Conservation (phyloP, 352 stramenopile genomes). For the Pythium vanterpoolii region DNA sequence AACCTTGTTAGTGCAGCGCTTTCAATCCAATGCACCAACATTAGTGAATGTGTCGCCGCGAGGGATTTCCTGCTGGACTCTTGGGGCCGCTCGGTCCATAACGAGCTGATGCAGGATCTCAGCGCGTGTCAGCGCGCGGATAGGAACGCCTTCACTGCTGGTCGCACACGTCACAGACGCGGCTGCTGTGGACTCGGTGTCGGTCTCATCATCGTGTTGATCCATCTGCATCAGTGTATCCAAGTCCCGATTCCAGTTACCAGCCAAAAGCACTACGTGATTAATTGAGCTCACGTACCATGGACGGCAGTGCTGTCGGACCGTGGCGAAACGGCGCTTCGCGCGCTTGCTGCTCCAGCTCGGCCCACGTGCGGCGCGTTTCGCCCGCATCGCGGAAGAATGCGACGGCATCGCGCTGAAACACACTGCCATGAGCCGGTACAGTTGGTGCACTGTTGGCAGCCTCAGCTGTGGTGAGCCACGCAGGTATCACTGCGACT, state of each 20-base stretch:
- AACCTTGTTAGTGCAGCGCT: background rate
- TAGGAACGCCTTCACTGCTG: background rate
- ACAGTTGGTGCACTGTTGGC: background rate
- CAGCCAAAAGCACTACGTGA: background rate
- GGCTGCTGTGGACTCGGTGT: slow-evolving; percentile 4
- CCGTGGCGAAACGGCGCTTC: slow-evolving; percentile 41
- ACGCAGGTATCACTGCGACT: background rate
- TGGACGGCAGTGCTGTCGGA: slow-evolving; percentile 49
- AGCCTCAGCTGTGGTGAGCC: background rate
- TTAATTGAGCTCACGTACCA: slow-evolving; percentile 17
- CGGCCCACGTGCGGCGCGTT: slow-evolving; percentile 53
- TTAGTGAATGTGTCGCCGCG: slow-evolving; percentile 27
- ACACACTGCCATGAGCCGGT: background rate
- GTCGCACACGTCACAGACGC: slow-evolving; percentile 12
- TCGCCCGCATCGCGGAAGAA: slow-evolving; percentile 42
- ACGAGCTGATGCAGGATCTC: slow-evolving; percentile 53
- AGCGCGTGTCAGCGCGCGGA: slow-evolving; percentile 44
- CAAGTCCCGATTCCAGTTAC: background rate
- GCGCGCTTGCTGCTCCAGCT: slow-evolving; percentile 56
- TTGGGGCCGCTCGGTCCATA: background rate
- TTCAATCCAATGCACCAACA: slow-evolving; percentile 39
- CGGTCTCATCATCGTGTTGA: slow-evolving; percentile 6
- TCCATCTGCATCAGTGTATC: slow-evolving; percentile 1
- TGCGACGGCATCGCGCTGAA: slow-evolving; percentile 20
- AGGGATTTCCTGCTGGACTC: background rate